Percentiles rank a stretch among this genome's conserved stretches.
These are phyloP conservation scores for Halophytophthora polymorphica DNA, from an alignment of 352 stramenopile genomes.

Conservation along the genomic window DNA sequence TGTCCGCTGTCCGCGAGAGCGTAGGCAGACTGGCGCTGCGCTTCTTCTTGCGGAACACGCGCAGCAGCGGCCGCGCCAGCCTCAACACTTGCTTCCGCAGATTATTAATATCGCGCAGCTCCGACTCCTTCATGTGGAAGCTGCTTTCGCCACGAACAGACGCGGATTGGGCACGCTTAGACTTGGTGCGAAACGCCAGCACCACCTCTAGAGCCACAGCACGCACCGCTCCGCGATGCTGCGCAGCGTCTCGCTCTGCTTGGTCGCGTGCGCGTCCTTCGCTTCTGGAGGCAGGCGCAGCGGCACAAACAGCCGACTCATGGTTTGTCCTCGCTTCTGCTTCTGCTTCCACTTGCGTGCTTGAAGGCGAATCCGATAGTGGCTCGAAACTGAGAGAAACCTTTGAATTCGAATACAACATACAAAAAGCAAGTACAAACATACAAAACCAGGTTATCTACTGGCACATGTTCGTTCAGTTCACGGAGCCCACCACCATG, in stretches of 20 bases:
- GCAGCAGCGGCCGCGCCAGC: conserved; percentile 36
- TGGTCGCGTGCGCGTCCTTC: neutral
- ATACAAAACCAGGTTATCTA: too few species aligned
- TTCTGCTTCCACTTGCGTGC: too few species aligned
- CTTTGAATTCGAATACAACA: too few species aligned
- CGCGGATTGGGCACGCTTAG: too few species aligned
- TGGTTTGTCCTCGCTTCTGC: neutral
- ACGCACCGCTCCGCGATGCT: conserved; percentile 11
- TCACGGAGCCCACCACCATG: too few species aligned
- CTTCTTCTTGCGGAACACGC: conserved; percentile 39
- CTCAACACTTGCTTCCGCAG: conserved; percentile 35
- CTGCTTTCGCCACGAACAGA: conserved; percentile 10
- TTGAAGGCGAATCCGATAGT: too few species aligned
- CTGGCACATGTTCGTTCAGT: too few species aligned
- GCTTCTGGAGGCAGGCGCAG: conserved; percentile 2
- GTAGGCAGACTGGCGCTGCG: conserved; percentile 38
- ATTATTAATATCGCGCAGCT: conserved; percentile 56
- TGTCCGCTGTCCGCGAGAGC: conserved; percentile 16
- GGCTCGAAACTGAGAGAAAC: too few species aligned
- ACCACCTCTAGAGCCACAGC: neutral
- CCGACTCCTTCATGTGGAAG: conserved; percentile 44
- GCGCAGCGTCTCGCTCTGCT: conserved; percentile 6
- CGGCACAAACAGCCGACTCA: conserved; percentile 7
- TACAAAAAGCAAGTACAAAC: too few species aligned
- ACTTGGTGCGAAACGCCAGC: neutral